These are phyloP conservation scores for Symbiodinium pilosum DNA, from an alignment of 73 alveolate species.

Conservation along the genomic window DNA sequence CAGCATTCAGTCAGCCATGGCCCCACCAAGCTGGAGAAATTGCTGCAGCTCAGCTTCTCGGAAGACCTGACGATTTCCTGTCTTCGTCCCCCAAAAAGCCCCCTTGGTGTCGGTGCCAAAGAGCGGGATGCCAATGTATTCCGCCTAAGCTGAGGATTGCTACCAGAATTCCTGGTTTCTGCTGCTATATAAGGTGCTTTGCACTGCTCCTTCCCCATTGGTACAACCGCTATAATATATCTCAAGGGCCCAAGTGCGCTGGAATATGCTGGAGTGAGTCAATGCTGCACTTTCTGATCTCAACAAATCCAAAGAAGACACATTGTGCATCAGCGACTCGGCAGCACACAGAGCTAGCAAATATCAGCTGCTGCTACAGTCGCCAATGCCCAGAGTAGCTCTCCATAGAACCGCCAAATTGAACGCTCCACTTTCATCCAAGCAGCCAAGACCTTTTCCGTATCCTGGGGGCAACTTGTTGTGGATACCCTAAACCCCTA, in stretches of 20 bases:
- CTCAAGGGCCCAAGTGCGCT: background rate
- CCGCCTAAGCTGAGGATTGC: too few species aligned
- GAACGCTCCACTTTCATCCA: background rate
- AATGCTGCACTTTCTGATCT: background rate
- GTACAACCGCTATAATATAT: too few species aligned
- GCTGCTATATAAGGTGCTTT: too few species aligned
- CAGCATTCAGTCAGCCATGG: background rate
- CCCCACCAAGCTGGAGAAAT: background rate
- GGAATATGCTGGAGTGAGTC: background rate
- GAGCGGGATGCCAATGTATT: slow-evolving; percentile 28
- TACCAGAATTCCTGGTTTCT: too few species aligned
- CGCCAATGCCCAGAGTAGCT: too few species aligned
- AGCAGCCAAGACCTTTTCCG: slow-evolving; percentile 71
- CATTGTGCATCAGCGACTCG: too few species aligned
- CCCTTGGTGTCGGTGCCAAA: slow-evolving; percentile 86
- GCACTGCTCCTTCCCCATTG: too few species aligned
- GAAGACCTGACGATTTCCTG: slow-evolving; percentile 90
- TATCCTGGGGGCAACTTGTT: slow-evolving; percentile 13
- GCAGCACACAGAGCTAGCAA: too few species aligned
- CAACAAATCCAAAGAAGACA: too few species aligned
- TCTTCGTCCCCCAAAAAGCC: slow-evolving; percentile 87
- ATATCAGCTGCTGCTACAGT: too few species aligned
- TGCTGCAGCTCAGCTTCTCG: background rate
- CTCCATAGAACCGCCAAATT: too few species aligned
- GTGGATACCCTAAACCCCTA: background rate